Evolutionary conservation across 345 rosid genomes (phyloP), one percentile per base, ranked within the genome.

Genomic region (Sisymbrium irio): DNA sequence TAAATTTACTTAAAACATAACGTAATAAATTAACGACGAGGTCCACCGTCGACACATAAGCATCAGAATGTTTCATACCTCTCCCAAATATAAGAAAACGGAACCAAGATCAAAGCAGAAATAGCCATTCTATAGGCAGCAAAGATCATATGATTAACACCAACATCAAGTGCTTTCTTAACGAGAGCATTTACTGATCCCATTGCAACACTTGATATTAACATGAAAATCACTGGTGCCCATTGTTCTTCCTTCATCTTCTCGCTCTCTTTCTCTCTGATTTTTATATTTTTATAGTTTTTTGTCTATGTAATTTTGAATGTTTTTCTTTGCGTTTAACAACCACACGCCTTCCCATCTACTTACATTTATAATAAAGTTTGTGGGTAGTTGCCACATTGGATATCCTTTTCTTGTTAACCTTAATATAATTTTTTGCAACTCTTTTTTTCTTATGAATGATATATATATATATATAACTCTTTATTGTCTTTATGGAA

Each of bases 181-280:
- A 85, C 86, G 35, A 87, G 83, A 60, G 87, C 84, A 53, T 87
- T 87, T 70, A 85, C 89, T 33, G 80, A 60, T 8, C 89, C 82
- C 56, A 82, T 81, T 10, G 82, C 83, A 18, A 79, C 79, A 59
- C 82, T 85, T 71, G 87, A 75, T 2, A 71, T 67, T 22, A 82
- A 22, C 88, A 87, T 87, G 14, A 71, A 69, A 4, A 78, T 37
- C 51, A 81, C 80, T 62, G 92, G 85, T 56, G 79, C 76, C 89
- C 88, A 83, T 55, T 81, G 39, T 35, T 67, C 71, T 65, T 32
- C 70, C 62, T 50, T 61, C 77, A 66, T 37, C 36, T 40, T 41
- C 47, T 17, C 35, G 59, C 53, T 14, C 45, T 47, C 45, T 25
- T 9, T 57, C 61, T 67, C 33, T 27, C 11, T 11, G 1, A 4